Evolutionary conservation across 176 grass and related monocot genomes (phyloP).

Genomic region (Musa beccarii): DNA sequence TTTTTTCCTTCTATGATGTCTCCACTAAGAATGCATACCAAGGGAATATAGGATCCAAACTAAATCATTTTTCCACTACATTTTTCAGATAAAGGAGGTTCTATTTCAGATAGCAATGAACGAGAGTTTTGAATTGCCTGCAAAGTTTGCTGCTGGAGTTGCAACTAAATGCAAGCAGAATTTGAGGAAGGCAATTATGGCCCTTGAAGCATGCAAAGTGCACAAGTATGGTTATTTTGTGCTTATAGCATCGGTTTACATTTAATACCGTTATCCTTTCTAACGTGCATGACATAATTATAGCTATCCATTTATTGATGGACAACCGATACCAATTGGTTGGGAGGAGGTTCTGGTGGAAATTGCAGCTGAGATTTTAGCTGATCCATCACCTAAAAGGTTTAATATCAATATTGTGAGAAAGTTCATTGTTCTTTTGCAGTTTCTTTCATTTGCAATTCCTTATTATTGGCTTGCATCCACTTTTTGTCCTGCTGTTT

Average conservation of each 20-base stretch:
- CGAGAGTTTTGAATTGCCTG: constrained; percentile 45
- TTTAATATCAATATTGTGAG: background rate
- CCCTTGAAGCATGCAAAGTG: constrained; percentile 58
- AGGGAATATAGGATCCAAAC: background rate
- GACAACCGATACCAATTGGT: constrained; percentile 48
- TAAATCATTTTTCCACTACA: background rate
- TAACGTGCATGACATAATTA: background rate
- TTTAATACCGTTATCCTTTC: background rate
- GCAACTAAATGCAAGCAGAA: constrained; percentile 47
- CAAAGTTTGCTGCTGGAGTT: constrained; percentile 41
- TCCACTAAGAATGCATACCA: constrained; percentile 9
- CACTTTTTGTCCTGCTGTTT: too few species aligned
- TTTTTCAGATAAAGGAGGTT: constrained; percentile 44
- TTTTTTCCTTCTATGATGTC: background rate
- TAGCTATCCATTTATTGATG: constrained; percentile 56
- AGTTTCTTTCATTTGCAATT: background rate
- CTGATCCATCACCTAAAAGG: constrained; percentile 37
- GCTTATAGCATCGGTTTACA: background rate
- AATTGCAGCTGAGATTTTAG: constrained; percentile 55
- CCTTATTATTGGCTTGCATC: background rate
- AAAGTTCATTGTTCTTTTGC: background rate
- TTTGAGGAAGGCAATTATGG: constrained; percentile 59
- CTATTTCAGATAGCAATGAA: constrained; percentile 47
- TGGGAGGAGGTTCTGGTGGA: constrained; percentile 52
- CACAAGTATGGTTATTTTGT: constrained; percentile 32